Conservation (phyloP, 2,329 filamentous ascomycete species). For the Juglanconis oblonga region DNA sequence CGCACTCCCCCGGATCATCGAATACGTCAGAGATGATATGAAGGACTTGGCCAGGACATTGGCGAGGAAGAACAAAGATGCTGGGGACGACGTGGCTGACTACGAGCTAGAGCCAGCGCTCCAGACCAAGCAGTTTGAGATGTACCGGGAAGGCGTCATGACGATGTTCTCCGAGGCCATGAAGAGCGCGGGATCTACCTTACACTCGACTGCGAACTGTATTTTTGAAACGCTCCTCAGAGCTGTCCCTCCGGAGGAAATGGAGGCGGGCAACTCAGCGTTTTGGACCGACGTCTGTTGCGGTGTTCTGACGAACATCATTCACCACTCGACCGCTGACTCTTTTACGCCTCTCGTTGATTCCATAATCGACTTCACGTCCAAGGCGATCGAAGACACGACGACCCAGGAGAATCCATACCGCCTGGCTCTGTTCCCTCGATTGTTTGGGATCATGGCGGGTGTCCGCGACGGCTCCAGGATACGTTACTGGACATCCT, state of each 20-base stretch:
- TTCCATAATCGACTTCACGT: slow-evolving; percentile 53
- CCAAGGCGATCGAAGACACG: slow-evolving; percentile 35
- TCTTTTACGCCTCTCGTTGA: slow-evolving; percentile 70
- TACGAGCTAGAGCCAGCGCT: slow-evolving; percentile 26
- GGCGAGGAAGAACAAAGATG: slow-evolving; percentile 3
- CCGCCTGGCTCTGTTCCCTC: slow-evolving; percentile 46
- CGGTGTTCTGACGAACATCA: slow-evolving; percentile 74
- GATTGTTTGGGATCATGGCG: slow-evolving; percentile 65
- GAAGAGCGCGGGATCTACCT: slow-evolving; percentile 57
- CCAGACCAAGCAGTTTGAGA: slow-evolving; percentile 55
- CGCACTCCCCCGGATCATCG: slow-evolving; percentile 68
- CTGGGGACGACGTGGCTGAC: slow-evolving; percentile 1
- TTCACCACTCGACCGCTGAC: slow-evolving; percentile 76
- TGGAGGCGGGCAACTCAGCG: slow-evolving; percentile 42
- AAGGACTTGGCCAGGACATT: slow-evolving; percentile 30
- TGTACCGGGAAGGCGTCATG: slow-evolving; percentile 88
- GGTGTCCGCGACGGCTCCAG: slow-evolving; percentile 80
- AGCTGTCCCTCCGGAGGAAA: slow-evolving; percentile 49
- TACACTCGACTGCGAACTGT: slow-evolving; percentile 58
- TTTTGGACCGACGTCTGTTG: slow-evolving; percentile 65
- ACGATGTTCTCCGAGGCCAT: slow-evolving; percentile 83
- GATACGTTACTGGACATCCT: slow-evolving; percentile 66
- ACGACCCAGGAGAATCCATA: slow-evolving; percentile 33
- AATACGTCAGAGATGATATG: slow-evolving; percentile 70
- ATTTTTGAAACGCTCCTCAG: slow-evolving; percentile 51